Evolutionary conservation across 1,284 basidiomycete species (phyloP), one percentile per base, ranked within the genome.

Genomic region (Flammula alnicola): DNA sequence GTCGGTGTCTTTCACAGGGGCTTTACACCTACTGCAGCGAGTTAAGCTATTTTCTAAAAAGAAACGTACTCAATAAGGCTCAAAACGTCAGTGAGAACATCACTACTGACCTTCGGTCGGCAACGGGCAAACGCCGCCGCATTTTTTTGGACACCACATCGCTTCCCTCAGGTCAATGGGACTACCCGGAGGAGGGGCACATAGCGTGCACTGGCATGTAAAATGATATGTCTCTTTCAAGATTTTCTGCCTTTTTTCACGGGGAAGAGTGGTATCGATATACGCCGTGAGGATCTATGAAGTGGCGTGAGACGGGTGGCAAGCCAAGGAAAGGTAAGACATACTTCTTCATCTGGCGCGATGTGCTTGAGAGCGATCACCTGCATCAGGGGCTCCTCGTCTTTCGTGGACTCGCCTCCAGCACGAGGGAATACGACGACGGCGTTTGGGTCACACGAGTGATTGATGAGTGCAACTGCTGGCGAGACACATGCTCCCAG

Each of bases 371-470:
- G 70, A 0, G 87, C 83, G 11, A 94, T 72, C 7, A 95, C 76
- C 31, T 87, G 79, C 79, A 95, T 84, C 9, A 75, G 63, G 1
- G 86, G 84, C 61, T 88, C 84, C 23, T 76, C 36, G 3, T 49
- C 68, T 25, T 58, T 61, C 3, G 63, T 56, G 2, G 67, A 48
- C 29, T 63, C 54, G 29, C 63, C 57, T 17, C 76, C 60, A 20
- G 71, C 53, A 11, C 79, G 73, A 30, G 95, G 94, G 64, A 95
- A 98, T 1, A 98, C 92, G 22, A 95, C 80, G 20, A 88, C 91
- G 0, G 89, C 92, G 58, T 97, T 96, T 0, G 95, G 95, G 17
- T 82, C 78, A 63, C 95, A 98, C 0, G 93, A 91, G 64, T 98
- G 95, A 61, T 98, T 98, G 57, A 91, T 79, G 25, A 98, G 76